Evolutionary conservation across 2,329 filamentous ascomycete genomes (phyloP).

Genomic region (Colletotrichum sojae): DNA sequence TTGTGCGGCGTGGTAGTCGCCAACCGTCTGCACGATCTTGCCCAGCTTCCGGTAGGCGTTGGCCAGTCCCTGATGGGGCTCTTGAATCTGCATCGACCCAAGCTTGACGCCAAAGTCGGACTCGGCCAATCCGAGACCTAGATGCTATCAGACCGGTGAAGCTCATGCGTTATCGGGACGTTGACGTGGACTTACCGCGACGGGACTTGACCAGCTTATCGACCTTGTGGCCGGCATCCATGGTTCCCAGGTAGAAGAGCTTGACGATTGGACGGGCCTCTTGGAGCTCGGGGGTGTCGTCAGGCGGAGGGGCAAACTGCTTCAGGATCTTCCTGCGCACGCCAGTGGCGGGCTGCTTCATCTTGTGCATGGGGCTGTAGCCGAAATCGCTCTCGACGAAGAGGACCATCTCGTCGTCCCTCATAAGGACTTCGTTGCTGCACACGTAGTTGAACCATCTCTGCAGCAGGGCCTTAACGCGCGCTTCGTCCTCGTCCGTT

Average conservation of each 20-base stretch:
- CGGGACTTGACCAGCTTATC: constrained; percentile 94
- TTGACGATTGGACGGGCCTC: constrained; percentile 93
- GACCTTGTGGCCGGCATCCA: constrained; percentile 98
- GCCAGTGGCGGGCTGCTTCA: constrained; percentile 96
- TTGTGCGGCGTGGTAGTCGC: constrained; percentile 96
- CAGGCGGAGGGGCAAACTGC: constrained; percentile 96
- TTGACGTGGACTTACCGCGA: constrained; percentile 75
- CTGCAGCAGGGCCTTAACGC: constrained; percentile 91
- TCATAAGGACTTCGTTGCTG: constrained; percentile 90
- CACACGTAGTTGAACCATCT: constrained; percentile 96
- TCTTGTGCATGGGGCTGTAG: constrained; percentile 94
- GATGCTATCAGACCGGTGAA: constrained; percentile 43
- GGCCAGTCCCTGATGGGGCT: constrained; percentile 88
- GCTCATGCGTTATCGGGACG: neutral
- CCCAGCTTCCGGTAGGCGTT: constrained; percentile 96
- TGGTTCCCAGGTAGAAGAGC: constrained; percentile 92
- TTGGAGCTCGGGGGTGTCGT: constrained; percentile 95
- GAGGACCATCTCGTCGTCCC: constrained; percentile 96
- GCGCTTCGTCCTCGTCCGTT: constrained; percentile 93
- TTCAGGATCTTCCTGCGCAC: constrained; percentile 96
- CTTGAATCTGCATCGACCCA: constrained; percentile 87
- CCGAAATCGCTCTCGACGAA: constrained; percentile 99
- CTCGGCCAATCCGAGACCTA: constrained; percentile 91
- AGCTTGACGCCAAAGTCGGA: constrained; percentile 95
- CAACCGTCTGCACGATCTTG: constrained; percentile 91